A percentile compares a stretch with the other conserved stretches of the same genome.
Evolutionary conservation across 1,139 yeast genomes (phyloP).

Genomic region (Kodamaea sp.): DNA sequence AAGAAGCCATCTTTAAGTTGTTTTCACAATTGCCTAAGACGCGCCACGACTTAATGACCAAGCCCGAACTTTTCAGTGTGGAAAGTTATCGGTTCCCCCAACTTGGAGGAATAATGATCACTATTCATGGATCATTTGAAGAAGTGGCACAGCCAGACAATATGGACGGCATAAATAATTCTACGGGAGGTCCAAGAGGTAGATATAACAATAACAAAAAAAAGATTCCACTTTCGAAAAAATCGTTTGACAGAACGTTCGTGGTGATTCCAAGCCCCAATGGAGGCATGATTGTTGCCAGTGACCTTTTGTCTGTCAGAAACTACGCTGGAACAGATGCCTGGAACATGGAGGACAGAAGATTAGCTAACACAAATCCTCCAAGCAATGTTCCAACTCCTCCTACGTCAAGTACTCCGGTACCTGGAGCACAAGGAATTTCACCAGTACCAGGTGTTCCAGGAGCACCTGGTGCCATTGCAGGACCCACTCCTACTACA

Average conservation of each 20-base stretch:
- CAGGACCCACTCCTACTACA: conserved; percentile 26
- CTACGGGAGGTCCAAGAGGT: conserved; percentile 26
- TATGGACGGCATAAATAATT: conserved; percentile 18
- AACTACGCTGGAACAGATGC: conserved; percentile 60
- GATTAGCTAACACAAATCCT: conserved; percentile 8
- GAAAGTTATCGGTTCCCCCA: conserved; percentile 76
- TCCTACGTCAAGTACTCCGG: conserved; percentile 8
- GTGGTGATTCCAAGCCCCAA: conserved; percentile 73
- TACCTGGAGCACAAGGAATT: conserved; percentile 10
- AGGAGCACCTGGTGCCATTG: conserved; percentile 7
- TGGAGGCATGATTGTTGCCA: conserved; percentile 77
- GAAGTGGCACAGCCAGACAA: conserved; percentile 61
- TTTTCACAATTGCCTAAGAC: conserved; percentile 75
- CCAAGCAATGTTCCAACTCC: conserved; percentile 11
- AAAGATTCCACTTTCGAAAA: conserved; percentile 51
- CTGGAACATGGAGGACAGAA: conserved; percentile 41
- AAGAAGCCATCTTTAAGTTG: conserved; percentile 57
- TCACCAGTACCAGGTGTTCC: conserved; percentile 2
- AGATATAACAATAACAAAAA: conserved; percentile 31
- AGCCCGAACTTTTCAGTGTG: conserved; percentile 70
- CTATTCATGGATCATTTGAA: conserved; percentile 81
- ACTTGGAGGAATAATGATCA: conserved; percentile 73
- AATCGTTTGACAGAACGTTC: conserved; percentile 87
- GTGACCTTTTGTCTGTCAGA: conserved; percentile 75
- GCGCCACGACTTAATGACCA: conserved; percentile 63